Evolutionary conservation across 176 grass and related monocot species (phyloP).

Genomic region (Pontederia paniculata): DNA sequence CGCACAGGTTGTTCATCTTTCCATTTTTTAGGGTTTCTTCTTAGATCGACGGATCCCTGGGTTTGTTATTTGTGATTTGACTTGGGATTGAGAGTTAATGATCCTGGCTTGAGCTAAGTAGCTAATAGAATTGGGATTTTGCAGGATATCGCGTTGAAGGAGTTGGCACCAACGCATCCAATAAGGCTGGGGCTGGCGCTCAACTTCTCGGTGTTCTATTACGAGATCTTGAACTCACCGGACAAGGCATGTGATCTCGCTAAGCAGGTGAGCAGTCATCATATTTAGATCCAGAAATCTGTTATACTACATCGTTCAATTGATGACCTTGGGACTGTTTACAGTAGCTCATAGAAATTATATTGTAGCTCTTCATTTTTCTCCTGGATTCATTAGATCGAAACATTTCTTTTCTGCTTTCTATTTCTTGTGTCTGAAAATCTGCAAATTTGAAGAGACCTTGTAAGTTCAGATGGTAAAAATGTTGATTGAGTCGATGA

Average conservation of each 20-base stretch:
- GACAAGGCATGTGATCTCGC: slow-evolving; percentile 90
- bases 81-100: background rate
- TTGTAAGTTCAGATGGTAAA: too few species aligned
- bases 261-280: slow-evolving; percentile 49
- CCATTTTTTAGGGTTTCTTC: background rate
- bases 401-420: too few species aligned
- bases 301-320: too few species aligned
- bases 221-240: slow-evolving; percentile 97
- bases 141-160: slow-evolving; percentile 69
- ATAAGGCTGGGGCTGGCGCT: slow-evolving; percentile 89
- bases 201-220: slow-evolving; percentile 99
- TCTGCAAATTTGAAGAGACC: too few species aligned
- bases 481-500: too few species aligned
- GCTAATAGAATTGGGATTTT: background rate
- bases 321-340: too few species aligned
- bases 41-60: slow-evolving; percentile 1
- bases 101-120: background rate
- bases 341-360: too few species aligned
- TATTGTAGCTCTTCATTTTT: too few species aligned
- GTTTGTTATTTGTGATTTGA: background rate
- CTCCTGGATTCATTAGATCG: too few species aligned
- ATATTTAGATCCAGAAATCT: too few species aligned
- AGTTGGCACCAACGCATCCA: slow-evolving; percentile 88
- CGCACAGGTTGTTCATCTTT: slow-evolving; percentile 39
- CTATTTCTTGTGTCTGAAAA: too few species aligned